Evolutionary conservation across 2,329 filamentous ascomycete species (phyloP).

Genomic region (Aspergillus neotritici): DNA sequence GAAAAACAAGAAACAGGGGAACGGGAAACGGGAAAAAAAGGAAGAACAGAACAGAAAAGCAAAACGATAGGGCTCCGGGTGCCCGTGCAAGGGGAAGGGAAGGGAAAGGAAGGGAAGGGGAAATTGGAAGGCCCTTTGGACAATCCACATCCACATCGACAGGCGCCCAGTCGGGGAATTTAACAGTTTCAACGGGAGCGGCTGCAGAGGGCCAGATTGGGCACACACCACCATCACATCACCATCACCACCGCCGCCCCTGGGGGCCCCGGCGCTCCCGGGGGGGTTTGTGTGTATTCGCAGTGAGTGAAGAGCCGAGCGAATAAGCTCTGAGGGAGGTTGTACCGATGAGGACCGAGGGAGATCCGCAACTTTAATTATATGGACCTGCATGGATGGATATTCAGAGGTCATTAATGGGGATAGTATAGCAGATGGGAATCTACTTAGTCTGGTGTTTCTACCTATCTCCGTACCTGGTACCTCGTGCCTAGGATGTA

Average conservation of each 20-base stretch:
- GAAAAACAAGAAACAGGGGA: background rate
- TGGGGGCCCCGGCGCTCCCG: too few relatives aligned
- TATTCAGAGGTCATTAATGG: too few relatives aligned
- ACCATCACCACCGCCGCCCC: too few relatives aligned
- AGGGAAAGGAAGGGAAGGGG: background rate
- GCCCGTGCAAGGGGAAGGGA: too few relatives aligned
- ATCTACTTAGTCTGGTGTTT: too few relatives aligned
- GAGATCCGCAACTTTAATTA: slow-evolving; percentile 19
- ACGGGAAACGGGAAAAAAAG: background rate
- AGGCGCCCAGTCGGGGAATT: background rate
- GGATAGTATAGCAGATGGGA: too few relatives aligned
- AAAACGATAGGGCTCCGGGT: background rate
- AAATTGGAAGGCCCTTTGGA: background rate
- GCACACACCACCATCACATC: too few relatives aligned
- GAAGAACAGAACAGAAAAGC: background rate
- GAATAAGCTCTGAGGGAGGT: slow-evolving; percentile 11
- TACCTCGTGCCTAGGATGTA: too few relatives aligned
- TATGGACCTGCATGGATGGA: slow-evolving; percentile 16
- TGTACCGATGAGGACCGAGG: slow-evolving; percentile 4
- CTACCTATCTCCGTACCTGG: too few relatives aligned
- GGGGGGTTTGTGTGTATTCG: too few relatives aligned
- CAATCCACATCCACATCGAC: background rate
- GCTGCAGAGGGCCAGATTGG: too few relatives aligned
- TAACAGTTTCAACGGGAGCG: background rate
- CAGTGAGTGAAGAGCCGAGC: slow-evolving; percentile 1